Evolutionary conservation across 768 basidiomycete species (phyloP).

Genomic region (Glaciozyma martinii): DNA sequence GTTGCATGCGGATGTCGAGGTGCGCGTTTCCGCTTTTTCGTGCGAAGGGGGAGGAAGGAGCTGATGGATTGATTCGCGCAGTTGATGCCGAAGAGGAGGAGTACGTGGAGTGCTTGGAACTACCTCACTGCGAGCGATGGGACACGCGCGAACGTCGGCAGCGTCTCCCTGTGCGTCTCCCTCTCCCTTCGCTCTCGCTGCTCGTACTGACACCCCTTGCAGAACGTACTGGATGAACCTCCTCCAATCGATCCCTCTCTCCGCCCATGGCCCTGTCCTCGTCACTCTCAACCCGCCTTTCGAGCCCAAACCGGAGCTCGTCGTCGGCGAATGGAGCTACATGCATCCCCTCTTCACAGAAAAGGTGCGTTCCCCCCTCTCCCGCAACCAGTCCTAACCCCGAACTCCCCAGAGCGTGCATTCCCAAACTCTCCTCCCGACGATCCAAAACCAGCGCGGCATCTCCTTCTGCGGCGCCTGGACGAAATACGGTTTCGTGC

Average conservation of each 20-base stretch:
- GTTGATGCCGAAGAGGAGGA: constrained; percentile 57
- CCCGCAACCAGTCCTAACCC: background rate
- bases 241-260: constrained; percentile 57
- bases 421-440: constrained; percentile 49
- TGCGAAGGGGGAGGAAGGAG: no score
- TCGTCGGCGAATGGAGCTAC: constrained; percentile 53
- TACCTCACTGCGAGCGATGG: constrained; percentile 52
- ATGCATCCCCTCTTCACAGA: constrained; percentile 60
- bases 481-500: constrained; percentile 59
- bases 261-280: constrained; percentile 53
- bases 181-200: background rate
- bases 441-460: constrained; percentile 56
- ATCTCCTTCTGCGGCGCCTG: constrained; percentile 64
- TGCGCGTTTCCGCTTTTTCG: constrained; percentile 39
- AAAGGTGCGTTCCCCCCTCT: constrained; percentile 39
- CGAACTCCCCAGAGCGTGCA: constrained; percentile 44
- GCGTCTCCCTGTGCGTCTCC: constrained; percentile 53
- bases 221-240: constrained; percentile 62
- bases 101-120: constrained; percentile 72
- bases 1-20: constrained; percentile 56
- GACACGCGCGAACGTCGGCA: constrained; percentile 48
- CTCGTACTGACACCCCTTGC: background rate
- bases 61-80: constrained; percentile 31
- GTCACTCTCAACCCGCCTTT: constrained; percentile 67
- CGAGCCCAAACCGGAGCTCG: constrained; percentile 47